phyloP scores from a whole-genome alignment of 1,284 basidiomycete genomes.

The Moniliella sp. region DNA sequence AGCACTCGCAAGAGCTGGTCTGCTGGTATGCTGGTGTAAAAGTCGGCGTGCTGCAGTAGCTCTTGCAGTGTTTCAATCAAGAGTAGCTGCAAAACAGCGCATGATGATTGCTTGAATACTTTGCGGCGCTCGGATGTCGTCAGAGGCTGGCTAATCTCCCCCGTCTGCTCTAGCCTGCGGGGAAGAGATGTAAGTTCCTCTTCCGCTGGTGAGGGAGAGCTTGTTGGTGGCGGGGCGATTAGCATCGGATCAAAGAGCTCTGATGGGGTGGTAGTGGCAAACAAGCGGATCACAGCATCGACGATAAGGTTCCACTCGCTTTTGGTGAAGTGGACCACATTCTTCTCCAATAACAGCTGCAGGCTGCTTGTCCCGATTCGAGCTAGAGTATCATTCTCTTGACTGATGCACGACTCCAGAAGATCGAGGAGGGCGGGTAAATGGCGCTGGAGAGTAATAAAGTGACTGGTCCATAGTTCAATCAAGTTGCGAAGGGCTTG shows the following conservation, averaged over 20 bases:
- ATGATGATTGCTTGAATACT: conserved; percentile 95
- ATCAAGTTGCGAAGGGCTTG: conserved; percentile 87
- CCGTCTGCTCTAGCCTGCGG: conserved; percentile 3
- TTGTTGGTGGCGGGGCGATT: conserved; percentile 28
- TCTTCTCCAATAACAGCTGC: conserved; percentile 82
- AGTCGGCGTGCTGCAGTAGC: conserved; percentile 47
- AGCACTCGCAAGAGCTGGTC: conserved; percentile 76
- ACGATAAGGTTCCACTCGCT: conserved; percentile 77
- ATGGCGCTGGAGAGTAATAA: conserved; percentile 69
- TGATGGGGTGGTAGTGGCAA: conserved; percentile 88
- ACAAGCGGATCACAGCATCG: conserved; percentile 78
- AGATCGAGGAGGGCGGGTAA: conserved; percentile 78
- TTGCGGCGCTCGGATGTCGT: conserved; percentile 55
- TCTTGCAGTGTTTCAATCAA: conserved; percentile 96
- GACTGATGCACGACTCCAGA: conserved; percentile 88
- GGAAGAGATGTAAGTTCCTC: too few species aligned
- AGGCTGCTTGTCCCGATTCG: conserved; percentile 93
- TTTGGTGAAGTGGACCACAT: conserved; percentile 64
- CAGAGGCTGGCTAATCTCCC: conserved; percentile 5
- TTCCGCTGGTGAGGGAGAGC: too few species aligned
- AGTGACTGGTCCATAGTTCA: conserved; percentile 86
- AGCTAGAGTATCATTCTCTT: conserved; percentile 70
- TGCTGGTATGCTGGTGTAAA: conserved; percentile 83
- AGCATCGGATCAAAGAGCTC: conserved; percentile 74
- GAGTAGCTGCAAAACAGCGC: conserved; percentile 82